These are phyloP conservation scores for Cercis canadensis DNA, from an alignment of 306 rosid genomes.

Conservation along the genomic window DNA sequence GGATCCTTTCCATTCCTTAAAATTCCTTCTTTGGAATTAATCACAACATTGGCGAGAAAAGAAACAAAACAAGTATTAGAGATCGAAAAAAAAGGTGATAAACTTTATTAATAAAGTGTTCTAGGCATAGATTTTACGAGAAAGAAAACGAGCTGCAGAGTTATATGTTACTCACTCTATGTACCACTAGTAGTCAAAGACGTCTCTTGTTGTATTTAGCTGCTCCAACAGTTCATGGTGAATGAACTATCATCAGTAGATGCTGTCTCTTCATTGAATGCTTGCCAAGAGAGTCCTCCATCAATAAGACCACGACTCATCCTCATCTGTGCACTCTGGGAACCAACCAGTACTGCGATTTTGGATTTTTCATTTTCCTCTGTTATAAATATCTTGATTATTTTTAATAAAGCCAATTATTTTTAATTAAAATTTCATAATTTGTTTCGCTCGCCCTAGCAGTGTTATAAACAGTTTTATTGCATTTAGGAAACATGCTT, in stretches of 20 bases:
- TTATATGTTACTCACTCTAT: conserved; percentile 80
- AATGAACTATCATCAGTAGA: conserved; percentile 74
- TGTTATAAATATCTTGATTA: background rate
- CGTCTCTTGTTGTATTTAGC: conserved; percentile 91
- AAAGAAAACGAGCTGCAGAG: background rate
- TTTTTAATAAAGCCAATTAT: background rate
- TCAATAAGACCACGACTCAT: conserved; percentile 86
- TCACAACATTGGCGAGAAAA: conserved; percentile 63
- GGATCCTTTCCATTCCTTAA: conserved; percentile 70
- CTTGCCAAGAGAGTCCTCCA: conserved; percentile 86
- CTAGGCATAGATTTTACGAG: background rate
- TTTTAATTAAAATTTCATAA: conserved; percentile 3
- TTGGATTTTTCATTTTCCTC: conserved; percentile 18
- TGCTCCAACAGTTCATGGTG: conserved; percentile 83
- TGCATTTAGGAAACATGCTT: conserved; percentile 98
- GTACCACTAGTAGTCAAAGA: conserved; percentile 95
- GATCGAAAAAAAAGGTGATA: background rate
- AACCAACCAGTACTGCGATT: conserved; percentile 68
- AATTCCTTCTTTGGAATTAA: conserved; percentile 75
- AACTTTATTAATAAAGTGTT: background rate
- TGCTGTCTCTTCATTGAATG: conserved; percentile 81
- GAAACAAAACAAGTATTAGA: conserved; percentile 15
- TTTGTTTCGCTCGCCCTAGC: conserved; percentile 80
- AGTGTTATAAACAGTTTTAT: conserved; percentile 86
- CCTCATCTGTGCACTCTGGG: conserved; percentile 89